Conservation (phyloP, 2,329 filamentous ascomycete species). For the Mycogone perniciosa region DNA sequence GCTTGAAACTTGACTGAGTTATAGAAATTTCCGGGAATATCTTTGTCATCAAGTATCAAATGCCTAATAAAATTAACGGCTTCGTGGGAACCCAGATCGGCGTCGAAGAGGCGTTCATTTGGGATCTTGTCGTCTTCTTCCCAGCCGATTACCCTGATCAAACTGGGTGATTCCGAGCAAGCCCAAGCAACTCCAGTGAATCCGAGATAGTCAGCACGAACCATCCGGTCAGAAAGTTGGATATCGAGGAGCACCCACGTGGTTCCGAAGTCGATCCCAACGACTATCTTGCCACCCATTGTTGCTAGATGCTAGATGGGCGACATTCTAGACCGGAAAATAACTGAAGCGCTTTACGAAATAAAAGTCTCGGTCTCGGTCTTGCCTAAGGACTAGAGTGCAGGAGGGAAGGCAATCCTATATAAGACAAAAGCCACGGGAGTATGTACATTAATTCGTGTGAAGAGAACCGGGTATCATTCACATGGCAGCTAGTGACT, state of each 20-base stretch:
- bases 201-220: conserved; percentile 10
- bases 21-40: conserved; percentile 20
- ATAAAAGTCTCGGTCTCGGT: too few species aligned
- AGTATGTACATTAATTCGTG: too few species aligned
- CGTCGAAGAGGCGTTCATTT: conserved; percentile 17
- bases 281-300: conserved; percentile 21
- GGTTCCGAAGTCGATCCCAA: conserved; percentile 40
- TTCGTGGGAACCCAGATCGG: conserved; percentile 4
- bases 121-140: conserved; percentile 22
- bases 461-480: too few species aligned
- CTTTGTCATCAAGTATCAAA: conserved; percentile 24
- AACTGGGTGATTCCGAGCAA: conserved; percentile 12
- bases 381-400: too few species aligned
- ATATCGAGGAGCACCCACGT: conserved; percentile 25
- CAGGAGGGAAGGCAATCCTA: too few species aligned
- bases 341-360: too few species aligned
- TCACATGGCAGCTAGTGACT: too few species aligned
- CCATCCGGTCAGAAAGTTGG: not conserved
- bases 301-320: not conserved
- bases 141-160: not conserved
- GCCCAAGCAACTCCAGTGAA: conserved; percentile 35
- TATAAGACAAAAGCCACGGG: too few species aligned
- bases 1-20: conserved; percentile 16
- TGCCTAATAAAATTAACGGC: conserved; percentile 35
- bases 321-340: too few species aligned